A percentile compares a stretch with the other conserved stretches of the same genome.
These are phyloP conservation scores for Mollisiaceae sp. DNA, from an alignment of 2,329 filamentous ascomycete species.

Conservation along the genomic window DNA sequence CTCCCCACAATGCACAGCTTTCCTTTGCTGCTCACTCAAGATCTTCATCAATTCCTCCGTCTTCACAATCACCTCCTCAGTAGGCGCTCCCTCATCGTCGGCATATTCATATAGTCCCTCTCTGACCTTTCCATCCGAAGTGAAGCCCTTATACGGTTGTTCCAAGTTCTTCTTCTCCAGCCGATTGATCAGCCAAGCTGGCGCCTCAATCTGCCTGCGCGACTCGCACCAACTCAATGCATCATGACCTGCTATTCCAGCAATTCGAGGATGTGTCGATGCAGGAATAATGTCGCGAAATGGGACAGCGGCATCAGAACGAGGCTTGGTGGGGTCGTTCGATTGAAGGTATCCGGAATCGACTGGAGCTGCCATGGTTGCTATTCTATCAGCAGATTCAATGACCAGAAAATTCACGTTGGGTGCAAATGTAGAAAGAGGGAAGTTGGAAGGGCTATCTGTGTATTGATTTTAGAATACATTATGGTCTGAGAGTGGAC, in stretches of 20 bases:
- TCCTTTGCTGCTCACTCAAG: slow-evolving; percentile 33
- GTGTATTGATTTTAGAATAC: slow-evolving; percentile 25
- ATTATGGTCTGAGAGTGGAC: slow-evolving; percentile 23
- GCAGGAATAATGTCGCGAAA: slow-evolving; percentile 37
- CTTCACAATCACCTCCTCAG: slow-evolving; percentile 32
- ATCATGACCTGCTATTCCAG: slow-evolving; percentile 37
- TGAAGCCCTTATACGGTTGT: slow-evolving; percentile 40
- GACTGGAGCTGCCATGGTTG: slow-evolving; percentile 34
- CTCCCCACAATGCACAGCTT: slow-evolving; percentile 34
- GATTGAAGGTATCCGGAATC: slow-evolving; percentile 37
- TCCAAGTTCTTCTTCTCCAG: slow-evolving; percentile 41
- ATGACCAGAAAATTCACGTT: slow-evolving; percentile 1
- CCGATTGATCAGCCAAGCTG: slow-evolving; percentile 41
- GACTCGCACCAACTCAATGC: slow-evolving; percentile 40
- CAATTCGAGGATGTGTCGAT: slow-evolving; percentile 36
- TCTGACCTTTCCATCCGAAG: slow-evolving; percentile 38
- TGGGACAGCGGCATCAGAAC: slow-evolving; percentile 39
- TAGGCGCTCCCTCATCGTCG: slow-evolving; percentile 40
- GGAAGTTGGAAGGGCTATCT: slow-evolving; percentile 10
- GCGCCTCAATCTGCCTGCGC: slow-evolving; percentile 39
- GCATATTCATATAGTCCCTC: slow-evolving; percentile 36
- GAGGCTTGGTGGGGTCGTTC: slow-evolving; percentile 37
- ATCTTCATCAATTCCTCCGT: slow-evolving; percentile 29
- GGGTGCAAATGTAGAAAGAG: background rate
- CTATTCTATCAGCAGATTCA: slow-evolving; percentile 17